Conservation (phyloP, 306 rosid species). For the Fagus crenata region DNA sequence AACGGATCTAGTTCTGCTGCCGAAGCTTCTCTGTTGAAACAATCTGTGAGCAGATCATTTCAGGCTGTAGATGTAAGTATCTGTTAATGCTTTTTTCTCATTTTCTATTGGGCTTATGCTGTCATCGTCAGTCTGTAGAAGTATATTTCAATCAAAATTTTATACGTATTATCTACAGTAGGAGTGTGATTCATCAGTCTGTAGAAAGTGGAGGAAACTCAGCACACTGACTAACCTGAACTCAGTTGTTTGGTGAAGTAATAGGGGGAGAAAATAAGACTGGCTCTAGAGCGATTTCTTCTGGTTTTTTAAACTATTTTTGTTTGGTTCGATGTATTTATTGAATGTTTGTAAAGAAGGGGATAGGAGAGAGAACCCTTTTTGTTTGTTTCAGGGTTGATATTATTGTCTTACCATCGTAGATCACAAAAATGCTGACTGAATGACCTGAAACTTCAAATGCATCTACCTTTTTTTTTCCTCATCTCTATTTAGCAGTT, state of each 20-base stretch:
- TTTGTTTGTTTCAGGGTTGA: not conserved
- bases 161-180: not conserved
- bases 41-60: slow-evolving; percentile 41
- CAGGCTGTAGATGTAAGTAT: slow-evolving; percentile 65
- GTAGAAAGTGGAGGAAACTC: not conserved
- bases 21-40: slow-evolving; percentile 56
- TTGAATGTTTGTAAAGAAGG: not conserved
- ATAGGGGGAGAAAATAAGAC: not conserved
- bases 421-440: not conserved
- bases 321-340: not conserved
- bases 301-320: not conserved
- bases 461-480: not conserved
- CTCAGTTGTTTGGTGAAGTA: not conserved
- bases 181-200: not conserved
- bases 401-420: not conserved
- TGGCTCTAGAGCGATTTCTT: not conserved
- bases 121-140: slow-evolving; percentile 14
- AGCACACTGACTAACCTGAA: not conserved
- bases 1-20: slow-evolving; percentile 59
- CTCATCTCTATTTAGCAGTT: not conserved
- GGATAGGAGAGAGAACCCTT: not conserved
- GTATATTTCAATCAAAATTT: slow-evolving; percentile 1
- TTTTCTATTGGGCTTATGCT: slow-evolving; percentile 13
- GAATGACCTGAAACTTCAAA: not conserved
- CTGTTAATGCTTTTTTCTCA: slow-evolving; percentile 9